Conservation (phyloP, 225 moss, liverwort and hornwort species). For the Antitrichia curtipendula region DNA sequence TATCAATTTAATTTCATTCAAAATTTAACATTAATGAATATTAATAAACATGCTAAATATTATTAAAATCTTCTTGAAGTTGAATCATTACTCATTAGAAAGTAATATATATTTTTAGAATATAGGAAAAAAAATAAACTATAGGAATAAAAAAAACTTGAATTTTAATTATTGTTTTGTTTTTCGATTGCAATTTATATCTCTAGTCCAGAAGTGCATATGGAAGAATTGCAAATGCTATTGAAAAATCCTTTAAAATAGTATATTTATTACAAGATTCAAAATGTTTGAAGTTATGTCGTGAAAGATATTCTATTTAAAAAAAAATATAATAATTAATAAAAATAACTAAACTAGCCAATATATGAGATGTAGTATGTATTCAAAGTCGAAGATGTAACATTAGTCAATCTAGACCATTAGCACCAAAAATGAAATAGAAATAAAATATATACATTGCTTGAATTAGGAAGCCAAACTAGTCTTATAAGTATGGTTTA, state of each 20-base stretch:
- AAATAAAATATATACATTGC: neutral
- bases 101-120: neutral
- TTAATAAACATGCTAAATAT: neutral
- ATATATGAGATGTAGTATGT: neutral
- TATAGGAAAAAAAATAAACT: neutral
- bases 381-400: neutral
- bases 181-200: neutral
- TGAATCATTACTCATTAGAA: too few relatives aligned
- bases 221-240: neutral
- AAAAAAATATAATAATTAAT: too few relatives aligned
- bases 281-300: neutral
- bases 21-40: neutral
- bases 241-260: rapidly evolving
- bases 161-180: neutral
- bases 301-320: neutral
- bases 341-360: neutral
- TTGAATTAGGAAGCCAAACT: neutral
- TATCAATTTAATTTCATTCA: rapidly evolving
- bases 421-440: neutral
- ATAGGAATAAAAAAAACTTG: rapidly evolving
- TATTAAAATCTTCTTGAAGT: neutral
- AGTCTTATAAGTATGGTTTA: too few relatives aligned
- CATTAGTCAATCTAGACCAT: neutral
- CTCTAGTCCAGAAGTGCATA: rapidly evolving
- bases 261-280: neutral